Conservation (phyloP, 176 grass and related monocot genomes). For the Eleusine coracana region DNA sequence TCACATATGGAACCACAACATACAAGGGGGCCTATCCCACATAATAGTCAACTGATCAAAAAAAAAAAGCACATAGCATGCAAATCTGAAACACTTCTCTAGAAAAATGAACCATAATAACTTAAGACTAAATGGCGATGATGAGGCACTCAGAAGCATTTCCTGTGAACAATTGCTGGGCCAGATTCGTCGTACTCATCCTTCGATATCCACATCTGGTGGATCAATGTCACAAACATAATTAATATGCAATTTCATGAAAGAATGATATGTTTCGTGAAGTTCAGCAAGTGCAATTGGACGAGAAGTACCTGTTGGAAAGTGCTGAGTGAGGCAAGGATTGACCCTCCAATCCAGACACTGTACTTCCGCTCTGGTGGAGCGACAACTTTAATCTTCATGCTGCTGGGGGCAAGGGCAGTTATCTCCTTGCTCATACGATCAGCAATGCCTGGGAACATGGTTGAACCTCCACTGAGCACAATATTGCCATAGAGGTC, state of each 20-base stretch:
- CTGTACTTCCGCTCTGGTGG: constrained; percentile 79
- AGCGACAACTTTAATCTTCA: constrained; percentile 75
- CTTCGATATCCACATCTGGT: constrained; percentile 84
- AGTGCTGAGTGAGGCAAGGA: constrained; percentile 77
- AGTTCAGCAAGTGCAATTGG: neutral
- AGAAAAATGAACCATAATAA: constrained; percentile 35
- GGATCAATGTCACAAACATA: constrained; percentile 5
- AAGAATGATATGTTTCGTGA: neutral
- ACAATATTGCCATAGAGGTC: constrained; percentile 78
- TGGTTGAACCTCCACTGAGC: constrained; percentile 81
- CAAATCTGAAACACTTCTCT: constrained; percentile 48
- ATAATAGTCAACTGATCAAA: constrained; percentile 21
- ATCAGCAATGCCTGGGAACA: constrained; percentile 83
- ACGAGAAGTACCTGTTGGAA: constrained; percentile 62
- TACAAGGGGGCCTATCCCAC: neutral
- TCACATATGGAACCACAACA: constrained; percentile 30
- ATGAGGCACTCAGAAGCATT: constrained; percentile 62
- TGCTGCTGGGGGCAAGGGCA: constrained; percentile 66
- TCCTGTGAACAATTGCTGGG: constrained; percentile 75
- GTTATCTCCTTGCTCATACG: constrained; percentile 93
- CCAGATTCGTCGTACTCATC: constrained; percentile 73
- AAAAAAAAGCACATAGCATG: constrained; percentile 32
- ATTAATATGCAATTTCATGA: constrained; percentile 16
- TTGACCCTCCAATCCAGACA: constrained; percentile 81
- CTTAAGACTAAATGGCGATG: neutral